Evolutionary conservation across 139 green algal genomes (phyloP), one percentile per base, ranked within the genome.

Genomic region (Micromonas commoda): DNA sequence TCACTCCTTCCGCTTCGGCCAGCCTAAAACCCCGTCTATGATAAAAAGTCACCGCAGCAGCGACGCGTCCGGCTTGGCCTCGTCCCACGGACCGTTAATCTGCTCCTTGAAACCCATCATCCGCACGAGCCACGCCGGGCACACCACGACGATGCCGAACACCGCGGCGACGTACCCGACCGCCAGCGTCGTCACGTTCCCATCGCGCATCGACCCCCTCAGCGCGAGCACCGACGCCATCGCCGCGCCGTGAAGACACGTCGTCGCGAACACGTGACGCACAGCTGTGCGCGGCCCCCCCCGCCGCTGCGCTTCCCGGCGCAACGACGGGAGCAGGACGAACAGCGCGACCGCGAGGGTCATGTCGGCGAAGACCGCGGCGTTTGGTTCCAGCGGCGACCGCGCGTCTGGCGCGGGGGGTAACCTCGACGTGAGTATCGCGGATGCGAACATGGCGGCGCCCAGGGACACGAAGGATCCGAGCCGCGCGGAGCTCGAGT

Each of bases 11-110:
- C n/a, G n/a, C n/a, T n/a, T n/a, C n/a, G n/a, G n/a, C n/a, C n/a
- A n/a, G n/a, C n/a, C n/a, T n/a, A n/a, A n/a, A n/a, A n/a, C n/a
- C n/a, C n/a, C n/a, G n/a, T n/a, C n/a, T n/a, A n/a, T n/a, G n/a
- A n/a, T n/a, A n/a, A n/a, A n/a, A n/a, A n/a, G n/a, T n/a, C n/a
- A n/a, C n/a, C 66, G 29, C n/a, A 73, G 31, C 16, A 73, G 37
- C 13, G 52, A 19, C 37, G 53, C 20, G 21, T 32, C 33, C 37
- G 35, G 34, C 23, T 29, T 38, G 20, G 68, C 68, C 6, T 75
- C 68, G 37, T 60, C 68, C 68, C 68, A 75, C 35, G 68, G 68
- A 60, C 68, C 68, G 37, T 38, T 39, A 37, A 75, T 75, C 53
- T 75, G 37, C 35, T 24, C 53, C 68, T 75, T 75, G 9, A 23